Percentiles rank a stretch among this genome's conserved stretches.
phyloP scores from a whole-genome alignment of 164 flowering plant species.

The Malania oleifera region DNA sequence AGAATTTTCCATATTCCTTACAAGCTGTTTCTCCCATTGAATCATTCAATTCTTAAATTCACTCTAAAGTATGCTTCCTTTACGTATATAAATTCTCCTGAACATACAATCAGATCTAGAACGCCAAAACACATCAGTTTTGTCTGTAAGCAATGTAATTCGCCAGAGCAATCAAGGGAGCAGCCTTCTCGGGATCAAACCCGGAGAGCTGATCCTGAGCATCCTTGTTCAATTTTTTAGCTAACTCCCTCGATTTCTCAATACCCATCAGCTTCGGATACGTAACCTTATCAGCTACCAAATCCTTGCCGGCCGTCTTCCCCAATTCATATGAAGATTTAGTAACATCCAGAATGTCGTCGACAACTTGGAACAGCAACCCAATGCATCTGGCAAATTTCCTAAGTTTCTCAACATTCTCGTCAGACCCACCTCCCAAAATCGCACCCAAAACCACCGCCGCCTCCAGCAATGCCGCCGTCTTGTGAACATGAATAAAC shows the following conservation, averaged over 20 bases:
- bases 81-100: slow-evolving; percentile 1
- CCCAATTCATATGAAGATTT: slow-evolving; percentile 65
- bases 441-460: slow-evolving; percentile 72
- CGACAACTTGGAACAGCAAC: slow-evolving; percentile 75
- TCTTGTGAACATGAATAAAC: slow-evolving; percentile 68
- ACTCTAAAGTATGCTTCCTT: too few relatives aligned
- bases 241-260: slow-evolving; percentile 60
- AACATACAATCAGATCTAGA: not conserved
- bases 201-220: slow-evolving; percentile 47
- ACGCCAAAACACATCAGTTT: slow-evolving; percentile 21
- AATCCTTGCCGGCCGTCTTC: slow-evolving; percentile 77
- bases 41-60: too few relatives aligned
- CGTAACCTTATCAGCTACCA: slow-evolving; percentile 61
- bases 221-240: slow-evolving; percentile 45
- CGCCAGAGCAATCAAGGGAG: slow-evolving; percentile 61
- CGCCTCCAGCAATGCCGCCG: slow-evolving; percentile 61
- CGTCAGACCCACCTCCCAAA: slow-evolving; percentile 60
- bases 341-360: slow-evolving; percentile 72
- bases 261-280: slow-evolving; percentile 70
- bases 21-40: too few relatives aligned
- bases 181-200: slow-evolving; percentile 53
- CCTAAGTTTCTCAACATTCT: slow-evolving; percentile 54
- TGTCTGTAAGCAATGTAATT: slow-evolving; percentile 69
- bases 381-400: slow-evolving; percentile 58
- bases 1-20: too few relatives aligned